phyloP scores from a whole-genome alignment of 768 basidiomycete species.

The Amanita inopinata region DNA sequence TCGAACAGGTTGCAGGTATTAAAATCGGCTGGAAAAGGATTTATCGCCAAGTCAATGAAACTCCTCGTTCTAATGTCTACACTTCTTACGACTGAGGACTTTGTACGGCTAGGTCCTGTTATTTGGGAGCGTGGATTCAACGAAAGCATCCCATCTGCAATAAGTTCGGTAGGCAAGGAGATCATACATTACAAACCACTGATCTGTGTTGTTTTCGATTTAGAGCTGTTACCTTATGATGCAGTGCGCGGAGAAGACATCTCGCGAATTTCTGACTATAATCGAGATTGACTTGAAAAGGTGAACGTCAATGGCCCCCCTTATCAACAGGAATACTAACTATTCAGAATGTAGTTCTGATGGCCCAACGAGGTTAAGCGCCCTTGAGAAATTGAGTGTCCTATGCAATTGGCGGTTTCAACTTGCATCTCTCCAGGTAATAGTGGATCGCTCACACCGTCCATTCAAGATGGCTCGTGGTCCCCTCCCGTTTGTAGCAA shows the following conservation, averaged over 20 bases:
- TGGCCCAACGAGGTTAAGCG: constrained; percentile 34
- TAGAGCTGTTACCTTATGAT: constrained; percentile 55
- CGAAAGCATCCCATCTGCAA: constrained; percentile 31
- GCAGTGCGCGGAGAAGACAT: constrained; percentile 61
- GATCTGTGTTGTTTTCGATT: neutral
- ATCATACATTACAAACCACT: neutral
- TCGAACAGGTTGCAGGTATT: constrained; percentile 28
- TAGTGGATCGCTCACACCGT: constrained; percentile 51
- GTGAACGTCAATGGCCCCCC: constrained; percentile 23
- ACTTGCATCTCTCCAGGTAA: constrained; percentile 48
- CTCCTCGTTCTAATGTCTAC: constrained; percentile 57
- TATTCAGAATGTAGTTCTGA: constrained; percentile 33
- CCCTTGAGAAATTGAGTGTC: constrained; percentile 44
- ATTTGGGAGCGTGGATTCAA: constrained; percentile 48
- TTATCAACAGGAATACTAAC: neutral
- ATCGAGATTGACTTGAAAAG: constrained; percentile 49
- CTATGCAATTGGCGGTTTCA: constrained; percentile 65
- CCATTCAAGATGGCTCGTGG: constrained; percentile 66
- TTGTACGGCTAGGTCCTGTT: constrained; percentile 38
- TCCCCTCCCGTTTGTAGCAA: constrained; percentile 64
- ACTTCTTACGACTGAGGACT: constrained; percentile 39
- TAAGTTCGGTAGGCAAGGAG: constrained; percentile 33
- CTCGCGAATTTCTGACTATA: constrained; percentile 34
- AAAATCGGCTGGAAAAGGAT: constrained; percentile 34
- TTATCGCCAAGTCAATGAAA: constrained; percentile 38